phyloP scores from a whole-genome alignment of 2,329 filamentous ascomycete species.

The Lachnellula suecica region DNA sequence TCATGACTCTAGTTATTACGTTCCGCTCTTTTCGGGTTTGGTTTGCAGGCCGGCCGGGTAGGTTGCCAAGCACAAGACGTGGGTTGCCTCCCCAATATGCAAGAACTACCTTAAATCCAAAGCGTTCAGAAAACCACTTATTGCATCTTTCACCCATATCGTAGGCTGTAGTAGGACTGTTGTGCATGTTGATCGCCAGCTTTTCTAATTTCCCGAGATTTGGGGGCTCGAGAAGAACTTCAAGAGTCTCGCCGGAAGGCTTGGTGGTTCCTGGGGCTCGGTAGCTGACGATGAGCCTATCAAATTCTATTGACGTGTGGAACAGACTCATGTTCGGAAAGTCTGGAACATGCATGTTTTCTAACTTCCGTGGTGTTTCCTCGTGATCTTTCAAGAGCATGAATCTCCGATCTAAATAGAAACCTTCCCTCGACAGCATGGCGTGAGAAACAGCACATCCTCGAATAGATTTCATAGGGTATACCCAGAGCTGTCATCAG shows the following conservation, averaged over 20 bases:
- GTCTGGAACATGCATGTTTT: constrained; percentile 59
- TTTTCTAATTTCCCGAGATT: constrained; percentile 42
- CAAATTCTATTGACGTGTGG: constrained; percentile 49
- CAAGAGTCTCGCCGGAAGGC: constrained; percentile 35
- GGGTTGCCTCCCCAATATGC: constrained; percentile 63
- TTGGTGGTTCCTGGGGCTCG: constrained; percentile 22
- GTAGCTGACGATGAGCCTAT: constrained; percentile 43
- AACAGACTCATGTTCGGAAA: constrained; percentile 65
- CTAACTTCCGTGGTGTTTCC: constrained; percentile 36
- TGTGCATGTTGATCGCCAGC: constrained; percentile 57
- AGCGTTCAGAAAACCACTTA: constrained; percentile 65
- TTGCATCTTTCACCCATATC: constrained; percentile 62
- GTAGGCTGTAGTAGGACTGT: constrained; percentile 57
- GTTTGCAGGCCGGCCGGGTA: constrained; percentile 20
- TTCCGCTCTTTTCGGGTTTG: constrained; percentile 13
- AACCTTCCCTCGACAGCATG: constrained; percentile 58
- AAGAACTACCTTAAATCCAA: constrained; percentile 61
- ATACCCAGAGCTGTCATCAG: constrained; percentile 59
- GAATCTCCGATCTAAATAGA: constrained; percentile 67
- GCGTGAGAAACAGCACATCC: constrained; percentile 54
- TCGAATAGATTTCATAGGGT: constrained; percentile 73
- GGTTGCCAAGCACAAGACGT: constrained; percentile 57
- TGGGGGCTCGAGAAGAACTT: constrained; percentile 56
- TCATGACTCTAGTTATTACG: constrained; percentile 12
- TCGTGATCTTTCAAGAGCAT: constrained; percentile 61